A percentile compares a stretch with the other conserved stretches of the same genome.
These are phyloP conservation scores for Coniochaeta sp. DNA, from an alignment of 2,329 filamentous ascomycete species.

Conservation along the genomic window DNA sequence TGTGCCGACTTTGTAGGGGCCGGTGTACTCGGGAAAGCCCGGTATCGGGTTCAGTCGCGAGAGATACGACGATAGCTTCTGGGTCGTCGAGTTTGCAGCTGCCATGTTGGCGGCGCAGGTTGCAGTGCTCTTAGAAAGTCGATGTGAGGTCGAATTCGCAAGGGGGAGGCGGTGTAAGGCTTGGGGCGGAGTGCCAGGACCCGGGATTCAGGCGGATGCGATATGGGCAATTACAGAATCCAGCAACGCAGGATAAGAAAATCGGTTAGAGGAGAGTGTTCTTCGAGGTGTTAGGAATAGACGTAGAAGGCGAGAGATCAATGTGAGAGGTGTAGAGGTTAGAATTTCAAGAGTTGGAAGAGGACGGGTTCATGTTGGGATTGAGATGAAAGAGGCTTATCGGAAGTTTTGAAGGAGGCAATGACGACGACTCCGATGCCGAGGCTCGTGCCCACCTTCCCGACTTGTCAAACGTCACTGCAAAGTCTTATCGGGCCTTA, in stretches of 20 bases:
- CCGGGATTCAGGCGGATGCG: background rate
- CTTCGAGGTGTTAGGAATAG: background rate
- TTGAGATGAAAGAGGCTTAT: too few relatives aligned
- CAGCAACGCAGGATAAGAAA: background rate
- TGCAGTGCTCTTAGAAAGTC: too few relatives aligned
- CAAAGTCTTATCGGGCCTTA: too few relatives aligned
- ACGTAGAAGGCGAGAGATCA: background rate
- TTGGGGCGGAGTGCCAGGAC: background rate
- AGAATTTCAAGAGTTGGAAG: too few relatives aligned
- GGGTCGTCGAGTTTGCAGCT: constrained; percentile 3
- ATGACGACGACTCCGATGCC: background rate
- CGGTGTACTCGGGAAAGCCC: constrained; percentile 66
- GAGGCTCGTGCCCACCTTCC: background rate
- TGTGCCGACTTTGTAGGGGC: constrained; percentile 71
- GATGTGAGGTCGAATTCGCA: too few relatives aligned
- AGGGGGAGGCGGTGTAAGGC: background rate
- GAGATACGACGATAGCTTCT: constrained; percentile 39
- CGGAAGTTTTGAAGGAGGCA: background rate
- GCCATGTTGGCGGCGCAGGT: background rate
- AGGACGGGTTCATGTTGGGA: background rate
- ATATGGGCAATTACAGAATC: background rate
- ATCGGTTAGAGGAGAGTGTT: background rate
- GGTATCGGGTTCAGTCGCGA: constrained; percentile 61
- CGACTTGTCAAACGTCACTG: background rate
- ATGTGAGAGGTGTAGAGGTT: too few relatives aligned